A percentile compares a stretch with the other conserved stretches of the same genome.
These are phyloP conservation scores for Macrolepiota dolichaula DNA, from an alignment of 768 basidiomycete species.

Conservation along the genomic window DNA sequence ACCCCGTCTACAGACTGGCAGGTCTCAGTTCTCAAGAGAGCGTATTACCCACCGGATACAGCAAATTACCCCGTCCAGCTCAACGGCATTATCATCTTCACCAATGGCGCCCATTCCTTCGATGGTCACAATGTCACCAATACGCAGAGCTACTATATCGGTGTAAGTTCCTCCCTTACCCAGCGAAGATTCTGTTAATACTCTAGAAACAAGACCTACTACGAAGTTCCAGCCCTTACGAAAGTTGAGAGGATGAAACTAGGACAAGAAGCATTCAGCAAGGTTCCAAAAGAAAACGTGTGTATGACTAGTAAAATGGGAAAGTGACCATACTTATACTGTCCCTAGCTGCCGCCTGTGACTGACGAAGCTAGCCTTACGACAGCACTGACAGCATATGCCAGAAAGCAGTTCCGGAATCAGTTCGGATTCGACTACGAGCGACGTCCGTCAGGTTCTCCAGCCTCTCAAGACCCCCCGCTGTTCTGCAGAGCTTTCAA, in stretches of 20 bases:
- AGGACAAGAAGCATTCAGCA: not conserved
- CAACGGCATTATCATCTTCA: not conserved
- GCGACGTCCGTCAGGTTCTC: not conserved
- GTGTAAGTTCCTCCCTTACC: not conserved
- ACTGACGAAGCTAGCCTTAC: not conserved
- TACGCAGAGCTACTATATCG: not conserved
- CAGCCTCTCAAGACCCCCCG: not conserved
- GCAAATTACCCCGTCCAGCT: not conserved
- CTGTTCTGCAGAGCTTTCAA: not conserved
- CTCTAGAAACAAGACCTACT: not conserved
- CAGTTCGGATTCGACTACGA: not conserved
- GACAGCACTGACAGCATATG: not conserved
- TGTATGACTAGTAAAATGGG: not conserved
- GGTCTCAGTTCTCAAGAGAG: not conserved
- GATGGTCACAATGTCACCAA: not conserved
- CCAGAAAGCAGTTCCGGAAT: not conserved
- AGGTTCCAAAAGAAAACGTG: not conserved
- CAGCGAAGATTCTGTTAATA: not conserved
- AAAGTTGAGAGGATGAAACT: not conserved
- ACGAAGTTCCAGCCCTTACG: not conserved
- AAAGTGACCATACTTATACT: too few relatives aligned
- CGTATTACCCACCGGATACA: not conserved
- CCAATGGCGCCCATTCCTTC: not conserved
- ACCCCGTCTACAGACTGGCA: not conserved
- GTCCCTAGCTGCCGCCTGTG: not conserved